Base-by-base conservation (phyloP, 1,284 basidiomycete species). In the Volvariella surrecta region DNA sequence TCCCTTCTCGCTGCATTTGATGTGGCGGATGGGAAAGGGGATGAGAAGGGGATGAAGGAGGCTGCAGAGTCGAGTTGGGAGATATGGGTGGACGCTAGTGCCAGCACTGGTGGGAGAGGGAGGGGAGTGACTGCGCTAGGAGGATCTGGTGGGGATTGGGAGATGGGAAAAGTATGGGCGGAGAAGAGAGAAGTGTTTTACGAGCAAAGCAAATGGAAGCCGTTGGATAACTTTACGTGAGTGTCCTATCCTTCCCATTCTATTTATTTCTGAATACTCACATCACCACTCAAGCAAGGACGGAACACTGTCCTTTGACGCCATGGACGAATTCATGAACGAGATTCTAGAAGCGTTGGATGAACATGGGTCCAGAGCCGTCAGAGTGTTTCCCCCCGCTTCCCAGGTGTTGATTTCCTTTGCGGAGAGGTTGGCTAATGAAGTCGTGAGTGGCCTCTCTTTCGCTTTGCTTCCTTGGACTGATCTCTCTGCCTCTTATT, bases 161-260 rank as follows among this genome's bases (percentile, higher is more conserved):
- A 94, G 58, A 80, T 92, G 68, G 89, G 88, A 0, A 79, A 87
- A 44, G 82, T 92, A 15, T 97, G 94, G 88, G 81, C 89, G 1
- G 93, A 97, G 63, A 95, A 95, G 64, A 68, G 86, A 21, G 90
- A 94, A 58, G 79, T 96, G n/a, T 91, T 97, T 56, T 96, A 94
- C 59, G 84, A 90, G 54, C 76, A 80, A 46, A 78, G 73, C 2
- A 71, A 73, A 40, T 94, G 89, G 81, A 76, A 87, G 52, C 77
- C 92, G 0, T 56, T 85, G 31, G 79, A 84, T 48, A 96, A 96
- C 61, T 80, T 94, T 56, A 83, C 82, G 83, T 89, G 59, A 60
- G 87, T 73, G 47, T 16, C n/a, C 1, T 15, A 9, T 32, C 28
- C 44, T 19, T 9, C 39, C 34, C 30, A 20, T 40, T 67, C 50